phyloP scores from a whole-genome alignment of 345 rosid genomes.

The Corymbia maculata region DNA sequence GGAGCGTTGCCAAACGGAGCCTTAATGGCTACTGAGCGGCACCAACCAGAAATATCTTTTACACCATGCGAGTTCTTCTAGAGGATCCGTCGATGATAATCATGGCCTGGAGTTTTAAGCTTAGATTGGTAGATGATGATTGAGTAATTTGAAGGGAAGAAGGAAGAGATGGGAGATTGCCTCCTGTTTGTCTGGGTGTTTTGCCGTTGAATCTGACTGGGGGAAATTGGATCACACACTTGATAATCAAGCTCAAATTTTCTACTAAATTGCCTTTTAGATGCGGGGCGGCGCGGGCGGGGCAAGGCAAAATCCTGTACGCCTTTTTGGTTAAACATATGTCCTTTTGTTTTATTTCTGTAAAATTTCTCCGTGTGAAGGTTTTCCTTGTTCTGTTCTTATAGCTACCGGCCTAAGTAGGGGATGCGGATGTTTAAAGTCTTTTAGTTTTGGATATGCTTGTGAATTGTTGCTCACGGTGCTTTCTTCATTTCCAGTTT shows the following conservation, averaged over 20 bases:
- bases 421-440: background rate
- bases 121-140: background rate
- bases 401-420: background rate
- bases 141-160: background rate
- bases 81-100: background rate
- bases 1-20: too few species aligned
- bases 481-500: conserved; percentile 30
- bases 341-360: background rate
- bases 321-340: background rate
- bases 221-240: background rate
- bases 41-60: background rate
- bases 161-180: background rate
- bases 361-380: too few species aligned
- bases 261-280: background rate
- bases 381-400: conserved; percentile 27
- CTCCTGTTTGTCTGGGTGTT: background rate
- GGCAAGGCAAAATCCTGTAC: background rate
- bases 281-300: background rate
- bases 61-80: background rate
- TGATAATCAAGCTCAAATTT: background rate
- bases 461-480: background rate
- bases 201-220: background rate
- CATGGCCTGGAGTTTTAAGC: background rate
- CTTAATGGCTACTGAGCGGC: background rate
- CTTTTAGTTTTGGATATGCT: background rate